phyloP scores from a whole-genome alignment of 345 rosid species.

The Euclidium syriacum region DNA sequence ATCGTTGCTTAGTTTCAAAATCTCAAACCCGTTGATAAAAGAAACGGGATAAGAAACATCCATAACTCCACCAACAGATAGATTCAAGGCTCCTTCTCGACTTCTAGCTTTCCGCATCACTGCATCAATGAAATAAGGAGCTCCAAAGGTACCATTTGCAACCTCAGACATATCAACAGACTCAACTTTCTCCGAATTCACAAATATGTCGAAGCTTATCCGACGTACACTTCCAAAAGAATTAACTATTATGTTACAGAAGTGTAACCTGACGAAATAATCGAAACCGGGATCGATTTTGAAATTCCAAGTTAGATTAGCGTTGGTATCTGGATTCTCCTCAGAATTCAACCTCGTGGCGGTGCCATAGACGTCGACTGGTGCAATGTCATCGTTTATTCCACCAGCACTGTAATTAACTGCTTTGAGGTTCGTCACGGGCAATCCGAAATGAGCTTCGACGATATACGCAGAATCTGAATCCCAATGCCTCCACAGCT shows the following conservation, averaged over 20 bases:
- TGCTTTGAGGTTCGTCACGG: constrained; percentile 33
- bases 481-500: constrained; percentile 74
- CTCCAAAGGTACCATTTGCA: constrained; percentile 34
- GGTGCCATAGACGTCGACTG: constrained; percentile 66
- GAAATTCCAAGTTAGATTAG: constrained; percentile 71
- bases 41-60: constrained; percentile 22
- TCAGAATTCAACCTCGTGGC: constrained; percentile 47
- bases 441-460: constrained; percentile 24
- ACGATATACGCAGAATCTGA: constrained; percentile 47
- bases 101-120: constrained; percentile 29
- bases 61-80: constrained; percentile 59
- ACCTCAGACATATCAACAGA: constrained; percentile 43
- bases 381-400: constrained; percentile 47
- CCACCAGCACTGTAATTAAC: constrained; percentile 44
- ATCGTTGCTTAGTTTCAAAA: constrained; percentile 58
- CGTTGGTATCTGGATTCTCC: constrained; percentile 13
- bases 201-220: constrained; percentile 42
- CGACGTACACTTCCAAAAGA: neutral
- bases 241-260: constrained; percentile 50
- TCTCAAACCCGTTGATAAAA: constrained; percentile 62
- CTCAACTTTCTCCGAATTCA: constrained; percentile 46
- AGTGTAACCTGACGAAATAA: constrained; percentile 70
- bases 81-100: constrained; percentile 20
- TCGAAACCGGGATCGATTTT: constrained; percentile 59
- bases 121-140: constrained; percentile 60